phyloP scores from a whole-genome alignment of 1,284 basidiomycete genomes.

The Marasmius tenuissimus region DNA sequence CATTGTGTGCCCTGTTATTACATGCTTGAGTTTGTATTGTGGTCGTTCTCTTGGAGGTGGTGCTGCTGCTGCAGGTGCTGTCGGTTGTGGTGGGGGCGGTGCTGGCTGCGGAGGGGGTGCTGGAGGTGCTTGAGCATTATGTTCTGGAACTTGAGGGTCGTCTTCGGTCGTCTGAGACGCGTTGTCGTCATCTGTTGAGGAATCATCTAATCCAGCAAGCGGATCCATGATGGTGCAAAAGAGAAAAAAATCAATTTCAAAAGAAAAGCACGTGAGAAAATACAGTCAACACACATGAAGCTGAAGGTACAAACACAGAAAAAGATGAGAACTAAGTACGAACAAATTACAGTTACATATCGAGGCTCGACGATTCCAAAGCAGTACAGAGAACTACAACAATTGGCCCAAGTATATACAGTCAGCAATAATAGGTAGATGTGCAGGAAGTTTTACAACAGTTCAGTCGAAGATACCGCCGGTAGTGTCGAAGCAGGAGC shows the following conservation, averaged over 20 bases:
- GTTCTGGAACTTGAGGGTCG: conserved; percentile 71
- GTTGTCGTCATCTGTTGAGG: conserved; percentile 75
- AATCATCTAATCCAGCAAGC: conserved; percentile 55
- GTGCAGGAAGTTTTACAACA: neutral
- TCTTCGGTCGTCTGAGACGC: conserved; percentile 83
- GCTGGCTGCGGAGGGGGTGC: conserved; percentile 31
- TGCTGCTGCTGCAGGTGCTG: conserved; percentile 29
- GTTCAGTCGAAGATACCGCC: neutral
- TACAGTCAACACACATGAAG: neutral
- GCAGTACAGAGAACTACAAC: too few species aligned
- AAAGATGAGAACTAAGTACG: too few species aligned
- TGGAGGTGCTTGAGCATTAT: conserved; percentile 39
- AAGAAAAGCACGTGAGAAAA: neutral
- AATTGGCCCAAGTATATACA: neutral
- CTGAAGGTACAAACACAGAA: too few species aligned
- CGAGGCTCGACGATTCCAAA: too few species aligned
- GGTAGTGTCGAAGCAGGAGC: neutral
- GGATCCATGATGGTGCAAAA: conserved; percentile 23
- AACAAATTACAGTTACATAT: too few species aligned
- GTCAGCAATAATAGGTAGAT: neutral
- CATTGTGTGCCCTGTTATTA: conserved; percentile 68
- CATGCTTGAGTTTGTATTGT: conserved; percentile 68
- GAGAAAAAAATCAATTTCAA: neutral
- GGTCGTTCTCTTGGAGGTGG: conserved; percentile 53
- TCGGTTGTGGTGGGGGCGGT: conserved; percentile 22